A percentile compares a stretch with the other conserved stretches of the same genome.
These are phyloP conservation scores for Noccaea caerulescens DNA, from an alignment of 345 rosid genomes.

Conservation along the genomic window DNA sequence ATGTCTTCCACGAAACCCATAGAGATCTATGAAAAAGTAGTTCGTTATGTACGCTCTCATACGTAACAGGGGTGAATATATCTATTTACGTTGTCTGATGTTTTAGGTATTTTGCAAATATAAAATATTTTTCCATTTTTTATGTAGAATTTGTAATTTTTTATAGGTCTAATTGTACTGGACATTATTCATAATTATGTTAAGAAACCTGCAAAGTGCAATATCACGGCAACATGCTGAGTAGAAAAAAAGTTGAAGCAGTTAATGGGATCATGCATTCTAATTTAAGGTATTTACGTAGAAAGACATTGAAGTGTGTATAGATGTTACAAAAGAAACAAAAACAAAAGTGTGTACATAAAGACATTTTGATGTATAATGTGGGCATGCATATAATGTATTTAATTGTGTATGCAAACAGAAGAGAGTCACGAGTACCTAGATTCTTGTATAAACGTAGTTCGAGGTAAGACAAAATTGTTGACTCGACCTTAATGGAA, in stretches of 20 bases:
- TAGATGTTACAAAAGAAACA: background rate
- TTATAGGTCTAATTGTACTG: too few relatives aligned
- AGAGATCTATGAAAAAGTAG: conserved; percentile 1
- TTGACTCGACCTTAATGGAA: conserved; percentile 22
- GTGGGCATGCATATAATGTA: conserved; percentile 17
- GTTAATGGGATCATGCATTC: background rate
- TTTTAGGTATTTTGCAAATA: too few relatives aligned
- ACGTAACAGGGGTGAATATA: background rate
- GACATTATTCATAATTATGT: too few relatives aligned
- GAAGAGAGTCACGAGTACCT: conserved; percentile 39
- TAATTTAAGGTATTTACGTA: background rate
- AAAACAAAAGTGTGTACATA: conserved; percentile 10
- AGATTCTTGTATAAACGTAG: conserved; percentile 35
- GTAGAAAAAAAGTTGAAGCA: too few relatives aligned
- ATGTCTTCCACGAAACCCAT: conserved; percentile 10
- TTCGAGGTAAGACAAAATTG: conserved; percentile 39
- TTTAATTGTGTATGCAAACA: conserved; percentile 10
- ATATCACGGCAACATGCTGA: too few relatives aligned
- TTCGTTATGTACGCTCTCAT: conserved; percentile 20
- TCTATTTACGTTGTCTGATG: too few relatives aligned
- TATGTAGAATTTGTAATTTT: too few relatives aligned
- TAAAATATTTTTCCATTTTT: too few relatives aligned
- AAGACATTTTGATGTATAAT: conserved; percentile 28
- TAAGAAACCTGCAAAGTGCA: too few relatives aligned
- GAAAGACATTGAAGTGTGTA: background rate